Base-by-base conservation (phyloP, 2,329 filamentous ascomycete species). In the Dothideomycetes sp. region DNA sequence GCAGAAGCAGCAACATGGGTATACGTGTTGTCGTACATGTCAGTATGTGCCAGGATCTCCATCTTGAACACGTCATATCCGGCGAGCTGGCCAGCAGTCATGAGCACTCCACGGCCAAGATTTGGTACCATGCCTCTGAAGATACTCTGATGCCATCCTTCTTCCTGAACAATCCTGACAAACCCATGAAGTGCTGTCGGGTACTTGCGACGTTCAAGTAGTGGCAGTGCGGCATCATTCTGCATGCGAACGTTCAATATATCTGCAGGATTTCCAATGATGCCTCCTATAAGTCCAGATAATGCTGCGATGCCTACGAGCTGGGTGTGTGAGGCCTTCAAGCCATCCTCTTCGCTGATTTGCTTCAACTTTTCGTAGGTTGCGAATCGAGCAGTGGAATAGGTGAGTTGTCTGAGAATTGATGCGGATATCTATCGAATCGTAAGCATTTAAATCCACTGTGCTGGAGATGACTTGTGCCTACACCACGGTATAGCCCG, bases 241-340 rank as follows among this genome's bases (percentile, higher is more conserved):
- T 98, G 91, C 91, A 98, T 98, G 50, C 91, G 85, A 35, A 98
- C 91, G 64, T 98, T 98, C 55, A 95, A 72, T 23, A 98, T 87
- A 60, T 98, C 91, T 49, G 88, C 89, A 3, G 88, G 87, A 65
- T 96, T 98, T 49, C 91, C 91, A 5, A 82, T 84, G 33, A 96
- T 67, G 35, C 91, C 91, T 47, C 91, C 91, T 3, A 93, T 64
- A 58, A 95, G 84, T 37, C 91, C 91, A 6, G 91, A 89, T 19
- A 78, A 66, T 17, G 79, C 82, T 39, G 89, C 85, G 63, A 96
- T 84, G 49, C 75, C 83, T 48, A 94, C 73, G 8, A 98, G 79
- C n/a, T 76, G 71, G 9, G 78, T 69, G 53, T 94, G 79, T 2
- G 82, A 78, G 3, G 87, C 82, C 38, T 69, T 60, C 3, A 57